Percentiles rank a stretch among this genome's conserved stretches.
These are phyloP conservation scores for Pugionium dolabratum DNA, from an alignment of 345 rosid genomes.

Conservation along the genomic window DNA sequence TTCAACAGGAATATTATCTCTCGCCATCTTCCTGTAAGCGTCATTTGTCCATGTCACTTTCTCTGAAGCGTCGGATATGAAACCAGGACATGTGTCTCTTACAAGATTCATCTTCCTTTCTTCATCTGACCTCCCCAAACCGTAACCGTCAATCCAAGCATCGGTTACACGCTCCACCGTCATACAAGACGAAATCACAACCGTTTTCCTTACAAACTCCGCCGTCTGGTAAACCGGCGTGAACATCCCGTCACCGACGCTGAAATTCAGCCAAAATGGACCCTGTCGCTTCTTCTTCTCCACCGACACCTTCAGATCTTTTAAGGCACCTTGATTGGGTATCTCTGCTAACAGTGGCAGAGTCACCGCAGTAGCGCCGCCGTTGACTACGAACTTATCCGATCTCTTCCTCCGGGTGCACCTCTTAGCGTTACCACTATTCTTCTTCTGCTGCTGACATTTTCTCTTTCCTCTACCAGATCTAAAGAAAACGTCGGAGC, in stretches of 20 bases:
- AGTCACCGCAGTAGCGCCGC: conserved; percentile 36
- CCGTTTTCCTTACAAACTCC: conserved; percentile 28
- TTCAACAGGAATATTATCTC: conserved; percentile 35
- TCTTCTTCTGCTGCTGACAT: conserved; percentile 30
- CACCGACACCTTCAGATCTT: conserved; percentile 32
- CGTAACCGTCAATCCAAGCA: conserved; percentile 58
- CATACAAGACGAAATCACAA: conserved; percentile 51
- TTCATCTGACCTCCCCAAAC: conserved; percentile 55
- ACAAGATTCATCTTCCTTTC: conserved; percentile 56
- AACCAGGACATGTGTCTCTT: conserved; percentile 80
- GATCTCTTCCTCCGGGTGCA: conserved; percentile 40
- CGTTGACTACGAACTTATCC: conserved; percentile 17
- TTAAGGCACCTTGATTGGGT: conserved; percentile 44
- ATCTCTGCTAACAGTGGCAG: conserved; percentile 68
- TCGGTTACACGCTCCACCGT: conserved; percentile 78
- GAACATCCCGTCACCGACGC: conserved; percentile 16
- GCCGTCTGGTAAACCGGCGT: conserved; percentile 29
- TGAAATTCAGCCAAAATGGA: conserved; percentile 57
- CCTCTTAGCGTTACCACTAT: conserved; percentile 33
- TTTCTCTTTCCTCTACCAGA: conserved; percentile 48
- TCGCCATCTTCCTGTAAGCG: conserved; percentile 67
- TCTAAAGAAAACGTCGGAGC: conserved; percentile 34
- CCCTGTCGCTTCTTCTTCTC: conserved; percentile 23
- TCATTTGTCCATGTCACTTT: conserved; percentile 76
- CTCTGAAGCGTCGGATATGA: conserved; percentile 62